Conservation (phyloP, 2,329 filamentous ascomycete genomes). For the Stagonosporopsis chrysanthemi region DNA sequence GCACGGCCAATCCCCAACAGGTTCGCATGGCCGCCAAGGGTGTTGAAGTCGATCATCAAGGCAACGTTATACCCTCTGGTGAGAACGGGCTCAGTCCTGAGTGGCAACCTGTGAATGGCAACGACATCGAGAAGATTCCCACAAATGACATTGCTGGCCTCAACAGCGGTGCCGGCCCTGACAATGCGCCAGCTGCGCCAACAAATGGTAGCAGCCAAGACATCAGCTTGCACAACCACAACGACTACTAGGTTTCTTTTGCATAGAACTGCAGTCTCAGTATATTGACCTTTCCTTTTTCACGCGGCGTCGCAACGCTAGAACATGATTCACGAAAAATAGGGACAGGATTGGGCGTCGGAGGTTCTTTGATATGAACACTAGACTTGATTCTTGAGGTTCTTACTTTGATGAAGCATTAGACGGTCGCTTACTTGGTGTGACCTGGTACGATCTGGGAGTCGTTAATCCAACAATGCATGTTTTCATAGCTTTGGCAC, state of each 20-base stretch:
- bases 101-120: constrained; percentile 35
- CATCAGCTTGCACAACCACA: constrained; percentile 66
- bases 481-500: background rate
- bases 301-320: background rate
- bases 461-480: background rate
- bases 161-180: constrained; percentile 30
- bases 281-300: background rate
- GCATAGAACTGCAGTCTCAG: background rate
- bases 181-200: constrained; percentile 34
- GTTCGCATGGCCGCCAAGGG: constrained; percentile 69
- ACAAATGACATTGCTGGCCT: constrained; percentile 26
- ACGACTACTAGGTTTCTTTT: constrained; percentile 43
- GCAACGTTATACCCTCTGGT: constrained; percentile 63
- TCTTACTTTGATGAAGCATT: background rate
- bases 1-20: constrained; percentile 66
- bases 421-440: constrained; percentile 3
- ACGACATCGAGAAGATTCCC: constrained; percentile 23
- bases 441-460: background rate
- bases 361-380: constrained; percentile 7
- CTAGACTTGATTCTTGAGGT: constrained; percentile 1
- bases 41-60: constrained; percentile 62
- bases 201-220: constrained; percentile 57
- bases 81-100: constrained; percentile 32
- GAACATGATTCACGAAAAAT: constrained; percentile 13
- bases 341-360: constrained; percentile 6